Base-by-base conservation (phyloP, 169 alveolate species). In the Plasmodium gonderi region DNA sequence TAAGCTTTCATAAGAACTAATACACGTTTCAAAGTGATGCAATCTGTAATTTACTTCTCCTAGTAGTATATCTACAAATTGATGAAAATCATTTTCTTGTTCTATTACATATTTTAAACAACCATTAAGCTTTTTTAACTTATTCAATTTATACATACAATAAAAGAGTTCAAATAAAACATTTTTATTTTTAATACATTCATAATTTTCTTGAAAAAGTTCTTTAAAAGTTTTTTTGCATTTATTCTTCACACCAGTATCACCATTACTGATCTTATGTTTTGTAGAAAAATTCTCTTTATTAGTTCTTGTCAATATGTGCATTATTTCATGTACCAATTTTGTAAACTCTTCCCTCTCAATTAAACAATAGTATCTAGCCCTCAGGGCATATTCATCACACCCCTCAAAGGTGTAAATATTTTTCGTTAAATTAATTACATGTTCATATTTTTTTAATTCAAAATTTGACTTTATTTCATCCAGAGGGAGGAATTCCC, bases 111-210 rank as follows among this genome's bases (percentile, higher is more conserved):
- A 87, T 17, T 87, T 87, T 65, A 87, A 76, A 38, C 90, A 87
- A 17, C 90, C 93, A 76, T 60, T 75, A 20, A 87, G 72, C 68
- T 87, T 87, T 60, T 87, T 87, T 54, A 51, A 78, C 68, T 54
- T 51, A 17, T 64, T 40, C 68, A 87, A 60, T 76, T 87, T 87
- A 67, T 87, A 87, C 72, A 87, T 51, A 64, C 80, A 87, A 60
- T 87, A 87, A 78, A 87, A 87, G 3, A 87, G 68, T 78, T 87
- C 93, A 26, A 76, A 87, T 76, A 87, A 47, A 36, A 87, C 80
- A 40, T 87, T 87, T 40, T 87, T 77, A 65, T 20, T 40, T 68
- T 76, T 75, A 23, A 87, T 76, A 12, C 67, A 5, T 74, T 20
- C 80, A 60, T 87, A 87, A 78, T 45, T 75, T 64, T 44, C 80